Evolutionary conservation across 129 eudicot species (phyloP).

Genomic region (Pittosporum tobira): DNA sequence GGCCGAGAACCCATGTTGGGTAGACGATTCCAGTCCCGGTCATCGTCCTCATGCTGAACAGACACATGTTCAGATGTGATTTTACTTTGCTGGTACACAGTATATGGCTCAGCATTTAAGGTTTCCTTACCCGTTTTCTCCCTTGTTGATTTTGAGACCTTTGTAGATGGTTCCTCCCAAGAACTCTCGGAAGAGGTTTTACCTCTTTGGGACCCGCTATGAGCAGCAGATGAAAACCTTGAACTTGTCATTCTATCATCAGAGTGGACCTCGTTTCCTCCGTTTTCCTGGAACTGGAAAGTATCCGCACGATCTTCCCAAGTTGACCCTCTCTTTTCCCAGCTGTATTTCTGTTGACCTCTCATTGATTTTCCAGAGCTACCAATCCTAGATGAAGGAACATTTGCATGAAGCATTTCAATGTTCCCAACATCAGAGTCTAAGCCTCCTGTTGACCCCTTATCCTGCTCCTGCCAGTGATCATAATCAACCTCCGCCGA

Average conservation of each 20-base stretch:
- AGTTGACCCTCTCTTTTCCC: conserved; percentile 38
- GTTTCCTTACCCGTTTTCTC: conserved; percentile 64
- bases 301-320: conserved; percentile 32
- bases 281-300: conserved; percentile 34
- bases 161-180: conserved; percentile 68
- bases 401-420: conserved; percentile 34
- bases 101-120: conserved; percentile 23
- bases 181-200: conserved; percentile 87
- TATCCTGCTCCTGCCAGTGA: conserved; percentile 55
- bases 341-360: conserved; percentile 44
- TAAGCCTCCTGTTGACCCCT: conserved; percentile 25
- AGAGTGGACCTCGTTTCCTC: conserved; percentile 30
- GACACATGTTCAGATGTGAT: conserved; percentile 32
- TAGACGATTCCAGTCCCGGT: conserved; percentile 38
- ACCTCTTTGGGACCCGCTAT: conserved; percentile 60
- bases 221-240: conserved; percentile 65
- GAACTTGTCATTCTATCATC: conserved; percentile 61
- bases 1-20: conserved; percentile 30
- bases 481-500: conserved; percentile 37
- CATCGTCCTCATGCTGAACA: conserved; percentile 35
- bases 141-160: conserved; percentile 40
- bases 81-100: conserved; percentile 50
- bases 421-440: conserved; percentile 39
- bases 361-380: conserved; percentile 37
- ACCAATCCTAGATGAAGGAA: conserved; percentile 50